Evolutionary conservation across 352 stramenopile genomes (phyloP).

Genomic region (Pythium aphanidermatum): DNA sequence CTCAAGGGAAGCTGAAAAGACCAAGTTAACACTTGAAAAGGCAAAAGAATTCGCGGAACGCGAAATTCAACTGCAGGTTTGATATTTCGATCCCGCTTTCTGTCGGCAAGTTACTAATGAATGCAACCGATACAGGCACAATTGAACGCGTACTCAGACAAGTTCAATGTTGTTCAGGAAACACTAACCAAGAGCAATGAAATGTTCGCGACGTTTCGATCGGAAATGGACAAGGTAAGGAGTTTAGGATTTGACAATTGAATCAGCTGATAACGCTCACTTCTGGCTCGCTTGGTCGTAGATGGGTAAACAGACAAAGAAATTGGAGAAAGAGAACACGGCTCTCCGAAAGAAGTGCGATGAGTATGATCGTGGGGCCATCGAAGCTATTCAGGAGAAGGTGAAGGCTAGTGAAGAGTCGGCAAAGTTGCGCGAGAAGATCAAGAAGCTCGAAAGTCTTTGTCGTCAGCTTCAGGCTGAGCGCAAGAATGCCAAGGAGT

Average conservation of each 20-base stretch:
- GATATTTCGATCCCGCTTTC: too few species aligned
- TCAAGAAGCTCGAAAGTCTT: constrained; percentile 78
- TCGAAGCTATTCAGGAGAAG: constrained; percentile 72
- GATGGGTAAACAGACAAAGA: constrained; percentile 85
- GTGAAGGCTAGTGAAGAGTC: constrained; percentile 52
- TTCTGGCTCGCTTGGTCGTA: constrained; percentile 7
- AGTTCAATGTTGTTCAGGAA: constrained; percentile 82
- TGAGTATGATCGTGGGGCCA: constrained; percentile 69
- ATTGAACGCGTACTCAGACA: constrained; percentile 79
- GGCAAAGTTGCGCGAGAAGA: constrained; percentile 70
- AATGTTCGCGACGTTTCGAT: constrained; percentile 78
- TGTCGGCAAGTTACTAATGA: too few species aligned
- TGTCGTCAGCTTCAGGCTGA: constrained; percentile 81
- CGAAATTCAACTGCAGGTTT: constrained; percentile 66
- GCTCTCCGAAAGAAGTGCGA: constrained; percentile 78
- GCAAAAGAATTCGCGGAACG: constrained; percentile 75
- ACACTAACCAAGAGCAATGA: constrained; percentile 83
- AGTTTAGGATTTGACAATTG: too few species aligned
- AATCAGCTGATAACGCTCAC: too few species aligned
- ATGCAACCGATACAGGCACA: constrained; percentile 43
- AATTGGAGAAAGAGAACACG: constrained; percentile 81
- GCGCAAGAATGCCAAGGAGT: constrained; percentile 37
- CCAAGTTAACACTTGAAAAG: constrained; percentile 76
- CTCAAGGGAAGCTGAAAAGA: constrained; percentile 53
- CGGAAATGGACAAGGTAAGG: constrained; percentile 81